A percentile compares a stretch with the other conserved stretches of the same genome.
Conservation (phyloP, 2,329 filamentous ascomycete genomes). For the Salinomyces thailandicus region DNA sequence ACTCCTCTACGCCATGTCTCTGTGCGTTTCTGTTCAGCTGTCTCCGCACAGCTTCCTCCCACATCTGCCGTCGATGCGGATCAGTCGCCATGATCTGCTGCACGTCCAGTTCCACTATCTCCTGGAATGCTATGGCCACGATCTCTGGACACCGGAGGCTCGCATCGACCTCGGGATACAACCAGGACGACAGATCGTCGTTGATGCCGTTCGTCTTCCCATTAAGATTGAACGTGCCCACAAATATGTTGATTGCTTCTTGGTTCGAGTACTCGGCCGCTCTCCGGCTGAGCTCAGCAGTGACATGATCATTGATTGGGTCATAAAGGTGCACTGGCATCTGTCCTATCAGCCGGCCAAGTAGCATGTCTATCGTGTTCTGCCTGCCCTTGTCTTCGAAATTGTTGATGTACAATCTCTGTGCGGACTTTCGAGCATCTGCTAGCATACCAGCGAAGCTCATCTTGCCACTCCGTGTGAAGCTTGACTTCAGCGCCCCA, state of each 20-base stretch:
- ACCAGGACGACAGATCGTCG: constrained; percentile 74
- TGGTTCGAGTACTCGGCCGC: constrained; percentile 63
- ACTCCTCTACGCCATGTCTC: constrained; percentile 58
- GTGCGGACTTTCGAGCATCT: constrained; percentile 91
- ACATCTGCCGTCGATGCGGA: constrained; percentile 69
- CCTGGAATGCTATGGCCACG: constrained; percentile 85
- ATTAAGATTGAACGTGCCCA: constrained; percentile 92
- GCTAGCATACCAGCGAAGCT: constrained; percentile 84
- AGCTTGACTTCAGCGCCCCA: constrained; percentile 88
- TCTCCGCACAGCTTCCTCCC: constrained; percentile 71
- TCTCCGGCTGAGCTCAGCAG: constrained; percentile 58
- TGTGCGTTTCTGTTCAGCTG: constrained; percentile 65
- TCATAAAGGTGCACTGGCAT: constrained; percentile 77
- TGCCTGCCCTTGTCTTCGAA: constrained; percentile 89
- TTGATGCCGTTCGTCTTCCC: constrained; percentile 69
- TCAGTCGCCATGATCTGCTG: constrained; percentile 99
- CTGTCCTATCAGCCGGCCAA: constrained; percentile 81
- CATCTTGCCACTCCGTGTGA: constrained; percentile 91
- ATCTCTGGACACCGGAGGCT: constrained; percentile 65
- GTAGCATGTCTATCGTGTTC: constrained; percentile 85
- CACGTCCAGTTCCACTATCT: constrained; percentile 94
- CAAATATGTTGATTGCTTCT: constrained; percentile 66
- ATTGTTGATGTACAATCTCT: constrained; percentile 92
- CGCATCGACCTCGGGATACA: constrained; percentile 55
- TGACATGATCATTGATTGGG: constrained; percentile 86